phyloP scores from a whole-genome alignment of 495 filamentous ascomycete genomes.

The Xylaria grammica region DNA sequence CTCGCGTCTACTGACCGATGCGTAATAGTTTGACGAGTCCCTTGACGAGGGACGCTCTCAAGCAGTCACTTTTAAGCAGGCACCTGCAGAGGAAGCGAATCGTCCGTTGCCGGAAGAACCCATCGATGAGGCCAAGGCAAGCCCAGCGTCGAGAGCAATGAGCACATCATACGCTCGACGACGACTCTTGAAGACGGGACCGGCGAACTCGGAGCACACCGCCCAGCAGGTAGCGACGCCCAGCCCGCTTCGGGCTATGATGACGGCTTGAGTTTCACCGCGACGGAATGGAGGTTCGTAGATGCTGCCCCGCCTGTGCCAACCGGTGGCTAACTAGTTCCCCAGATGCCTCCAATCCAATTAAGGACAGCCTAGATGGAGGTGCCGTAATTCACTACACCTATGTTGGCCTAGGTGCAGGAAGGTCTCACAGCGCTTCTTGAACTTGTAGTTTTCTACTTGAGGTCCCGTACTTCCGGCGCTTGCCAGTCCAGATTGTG shows the following conservation, averaged over 20 bases:
- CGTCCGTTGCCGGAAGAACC: slow-evolving; percentile 46
- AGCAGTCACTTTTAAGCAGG: slow-evolving; percentile 67
- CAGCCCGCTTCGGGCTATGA: slow-evolving; percentile 64
- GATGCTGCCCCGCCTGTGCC: not conserved
- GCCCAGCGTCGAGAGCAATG: slow-evolving; percentile 45
- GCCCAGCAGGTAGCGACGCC: slow-evolving; percentile 53
- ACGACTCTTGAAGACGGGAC: slow-evolving; percentile 42
- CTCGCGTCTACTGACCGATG: slow-evolving; percentile 30
- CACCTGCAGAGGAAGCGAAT: slow-evolving; percentile 36
- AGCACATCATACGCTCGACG: slow-evolving; percentile 37
- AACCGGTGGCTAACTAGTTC: slow-evolving; percentile 28
- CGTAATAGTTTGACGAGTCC: slow-evolving; percentile 83
- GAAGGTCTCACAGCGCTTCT: not conserved
- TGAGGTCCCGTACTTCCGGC: slow-evolving; percentile 5
- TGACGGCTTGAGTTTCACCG: slow-evolving; percentile 58
- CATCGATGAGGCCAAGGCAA: slow-evolving; percentile 42
- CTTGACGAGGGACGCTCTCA: slow-evolving; percentile 90
- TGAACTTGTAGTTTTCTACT: slow-evolving; percentile 25
- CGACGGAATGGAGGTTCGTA: slow-evolving; percentile 34
- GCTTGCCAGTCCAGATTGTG: slow-evolving; percentile 4
- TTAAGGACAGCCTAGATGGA: slow-evolving; percentile 14
- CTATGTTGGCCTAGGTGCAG: not conserved
- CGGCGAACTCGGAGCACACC: slow-evolving; percentile 43
- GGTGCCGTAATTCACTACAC: not conserved
- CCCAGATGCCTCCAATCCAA: slow-evolving; percentile 27